Evolutionary conservation across 1,284 basidiomycete species (phyloP).

Genomic region (Boletus subluridellus): DNA sequence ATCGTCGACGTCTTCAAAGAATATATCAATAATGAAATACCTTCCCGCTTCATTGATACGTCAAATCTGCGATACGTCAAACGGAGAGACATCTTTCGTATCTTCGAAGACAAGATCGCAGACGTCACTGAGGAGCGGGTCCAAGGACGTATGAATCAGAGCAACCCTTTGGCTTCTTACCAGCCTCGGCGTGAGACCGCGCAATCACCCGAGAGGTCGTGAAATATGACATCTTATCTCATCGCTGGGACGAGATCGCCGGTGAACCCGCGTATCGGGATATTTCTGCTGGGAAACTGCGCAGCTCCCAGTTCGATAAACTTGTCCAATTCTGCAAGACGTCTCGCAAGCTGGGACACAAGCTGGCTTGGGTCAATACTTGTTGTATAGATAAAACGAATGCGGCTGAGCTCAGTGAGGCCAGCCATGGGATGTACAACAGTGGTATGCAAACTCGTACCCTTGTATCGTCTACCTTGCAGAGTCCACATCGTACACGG

Average conservation of each 20-base stretch:
- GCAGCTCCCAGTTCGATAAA: slow-evolving; percentile 5
- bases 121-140: no score
- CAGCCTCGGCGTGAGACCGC: neutral
- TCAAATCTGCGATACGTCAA: slow-evolving; percentile 7
- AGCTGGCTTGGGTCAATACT: slow-evolving; percentile 18
- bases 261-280: slow-evolving; percentile 9
- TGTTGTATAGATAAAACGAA: slow-evolving; percentile 10
- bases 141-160: no score
- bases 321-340: slow-evolving; percentile 13
- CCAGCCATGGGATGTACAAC: slow-evolving; percentile 19
- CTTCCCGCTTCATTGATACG: slow-evolving; percentile 14
- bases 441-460: slow-evolving; percentile 11
- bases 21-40: neutral
- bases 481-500: neutral
- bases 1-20: no score
- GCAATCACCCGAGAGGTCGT: slow-evolving; percentile 13
- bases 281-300: neutral
- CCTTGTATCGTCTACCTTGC: slow-evolving; percentile 16
- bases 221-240: slow-evolving; percentile 12
- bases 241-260: slow-evolving; percentile 9
- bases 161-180: neutral
- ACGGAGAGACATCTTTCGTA: neutral
- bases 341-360: slow-evolving; percentile 6
- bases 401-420: slow-evolving; percentile 12
- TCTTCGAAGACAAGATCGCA: no score